Conservation (phyloP, 352 stramenopile species). For the Phytophthora hybrid region DNA sequence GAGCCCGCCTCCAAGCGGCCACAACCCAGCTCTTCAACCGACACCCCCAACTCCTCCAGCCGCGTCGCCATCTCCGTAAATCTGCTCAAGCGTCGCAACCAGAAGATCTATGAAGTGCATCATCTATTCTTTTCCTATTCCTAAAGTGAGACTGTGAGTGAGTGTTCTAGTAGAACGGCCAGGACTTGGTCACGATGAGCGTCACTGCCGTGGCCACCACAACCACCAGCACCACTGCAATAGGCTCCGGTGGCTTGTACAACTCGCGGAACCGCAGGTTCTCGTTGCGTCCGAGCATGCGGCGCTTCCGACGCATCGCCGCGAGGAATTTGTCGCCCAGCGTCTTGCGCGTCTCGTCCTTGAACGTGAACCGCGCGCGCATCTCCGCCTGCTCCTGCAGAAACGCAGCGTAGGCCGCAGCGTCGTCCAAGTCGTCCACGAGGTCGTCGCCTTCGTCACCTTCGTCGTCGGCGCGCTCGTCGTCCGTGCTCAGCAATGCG, state of each 20-base stretch:
- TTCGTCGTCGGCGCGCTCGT: slow-evolving; percentile 19
- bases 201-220: slow-evolving; percentile 67
- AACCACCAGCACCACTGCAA: slow-evolving; percentile 64
- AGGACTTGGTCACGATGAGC: slow-evolving; percentile 80
- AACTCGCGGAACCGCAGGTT: slow-evolving; percentile 83
- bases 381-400: slow-evolving; percentile 54
- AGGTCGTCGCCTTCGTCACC: slow-evolving; percentile 44
- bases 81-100: slow-evolving; percentile 27
- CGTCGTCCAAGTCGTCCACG: slow-evolving; percentile 42
- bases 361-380: slow-evolving; percentile 57
- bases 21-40: slow-evolving; percentile 31
- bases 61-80: slow-evolving; percentile 11
- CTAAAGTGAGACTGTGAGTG: neutral
- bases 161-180: slow-evolving; percentile 70
- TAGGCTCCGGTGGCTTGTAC: slow-evolving; percentile 73
- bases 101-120: neutral
- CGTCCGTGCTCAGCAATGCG: slow-evolving; percentile 12
- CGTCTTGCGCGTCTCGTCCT: slow-evolving; percentile 45
- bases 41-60: slow-evolving; percentile 52
- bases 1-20: slow-evolving; percentile 63
- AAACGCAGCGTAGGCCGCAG: slow-evolving; percentile 41
- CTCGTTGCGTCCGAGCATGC: slow-evolving; percentile 70
- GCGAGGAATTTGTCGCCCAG: slow-evolving; percentile 50
- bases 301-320: slow-evolving; percentile 67
- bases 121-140: slow-evolving; percentile 5